These are phyloP conservation scores for Leishmania gerbilli DNA, from an alignment of 208 protist genomes.

Conservation along the genomic window DNA sequence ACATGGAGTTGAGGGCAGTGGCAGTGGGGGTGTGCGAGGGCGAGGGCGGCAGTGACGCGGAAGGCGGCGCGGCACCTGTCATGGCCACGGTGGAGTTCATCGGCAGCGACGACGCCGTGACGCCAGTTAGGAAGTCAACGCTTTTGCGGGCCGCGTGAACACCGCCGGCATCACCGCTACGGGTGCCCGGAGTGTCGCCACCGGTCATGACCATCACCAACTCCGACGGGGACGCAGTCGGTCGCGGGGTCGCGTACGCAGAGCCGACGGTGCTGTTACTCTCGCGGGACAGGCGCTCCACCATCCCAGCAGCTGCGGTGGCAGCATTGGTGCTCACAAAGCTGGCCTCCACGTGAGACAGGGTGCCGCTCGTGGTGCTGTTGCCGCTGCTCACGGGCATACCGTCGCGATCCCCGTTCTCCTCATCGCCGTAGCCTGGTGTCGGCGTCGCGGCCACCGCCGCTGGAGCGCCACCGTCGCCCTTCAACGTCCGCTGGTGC, in stretches of 20 bases:
- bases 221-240: background rate
- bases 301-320: background rate
- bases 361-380: slow-evolving; percentile 1
- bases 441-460: background rate
- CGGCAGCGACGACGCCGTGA: background rate
- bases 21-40: background rate
- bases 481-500: slow-evolving; percentile 4
- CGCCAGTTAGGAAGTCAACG: background rate
- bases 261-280: slow-evolving; percentile 1
- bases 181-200: slow-evolving; percentile 13
- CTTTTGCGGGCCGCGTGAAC: background rate
- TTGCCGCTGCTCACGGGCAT: background rate
- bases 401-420: background rate
- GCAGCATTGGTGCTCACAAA: slow-evolving; percentile 1
- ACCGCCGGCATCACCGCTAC: background rate
- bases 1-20: slow-evolving; percentile 39
- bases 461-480: background rate
- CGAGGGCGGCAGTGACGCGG: background rate
- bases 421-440: background rate
- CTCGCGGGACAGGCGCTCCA: background rate
- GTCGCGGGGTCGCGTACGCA: slow-evolving; percentile 12
- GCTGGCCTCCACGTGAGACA: slow-evolving; percentile 23
- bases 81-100: background rate
- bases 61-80: background rate
- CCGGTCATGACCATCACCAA: slow-evolving; percentile 27